Percentiles rank a stretch among this genome's conserved stretches.
Evolutionary conservation across 2,329 filamentous ascomycete species (phyloP).

Genomic region (Aspergillus bombycis): DNA sequence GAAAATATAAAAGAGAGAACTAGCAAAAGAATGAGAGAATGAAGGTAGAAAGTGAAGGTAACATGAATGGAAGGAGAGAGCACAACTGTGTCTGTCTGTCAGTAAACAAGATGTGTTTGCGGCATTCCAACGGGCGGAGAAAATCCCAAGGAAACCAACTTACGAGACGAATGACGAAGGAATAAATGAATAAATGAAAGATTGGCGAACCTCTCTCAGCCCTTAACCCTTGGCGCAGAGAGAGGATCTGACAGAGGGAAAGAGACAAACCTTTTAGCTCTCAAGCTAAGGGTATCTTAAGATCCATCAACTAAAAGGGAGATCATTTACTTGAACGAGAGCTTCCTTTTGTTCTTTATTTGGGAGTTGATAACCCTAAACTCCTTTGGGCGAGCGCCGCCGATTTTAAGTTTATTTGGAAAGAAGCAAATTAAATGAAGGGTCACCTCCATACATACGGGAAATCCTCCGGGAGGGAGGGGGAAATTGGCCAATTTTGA

Average conservation of each 20-base stretch:
- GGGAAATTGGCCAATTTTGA: not conserved
- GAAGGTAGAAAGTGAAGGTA: constrained; percentile 9
- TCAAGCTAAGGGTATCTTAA: constrained; percentile 7
- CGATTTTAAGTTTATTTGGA: not conserved
- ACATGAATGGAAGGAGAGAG: constrained; percentile 12
- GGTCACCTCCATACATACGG: not conserved
- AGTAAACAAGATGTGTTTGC: constrained; percentile 5
- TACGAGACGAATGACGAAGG: not conserved
- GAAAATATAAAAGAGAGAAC: constrained; percentile 11
- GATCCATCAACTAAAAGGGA: constrained; percentile 6
- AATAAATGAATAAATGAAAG: not conserved
- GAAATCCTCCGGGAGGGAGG: not conserved
- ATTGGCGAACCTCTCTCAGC: constrained; percentile 10
- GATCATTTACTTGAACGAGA: not conserved
- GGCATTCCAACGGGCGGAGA: constrained; percentile 17
- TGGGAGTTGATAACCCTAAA: not conserved
- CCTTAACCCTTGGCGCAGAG: constrained; percentile 7
- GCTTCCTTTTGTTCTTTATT: not conserved
- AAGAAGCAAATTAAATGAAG: not conserved
- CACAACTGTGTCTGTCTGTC: constrained; percentile 2
- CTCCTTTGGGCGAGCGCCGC: not conserved
- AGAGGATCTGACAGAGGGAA: constrained; percentile 12
- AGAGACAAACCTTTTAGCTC: constrained; percentile 8
- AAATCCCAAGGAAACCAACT: not conserved
- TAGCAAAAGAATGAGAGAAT: constrained; percentile 2